A percentile compares a stretch with the other conserved stretches of the same genome.
These are phyloP conservation scores for Metschnikowia rubicola DNA, from an alignment of 805 yeast genomes.

Conservation along the genomic window DNA sequence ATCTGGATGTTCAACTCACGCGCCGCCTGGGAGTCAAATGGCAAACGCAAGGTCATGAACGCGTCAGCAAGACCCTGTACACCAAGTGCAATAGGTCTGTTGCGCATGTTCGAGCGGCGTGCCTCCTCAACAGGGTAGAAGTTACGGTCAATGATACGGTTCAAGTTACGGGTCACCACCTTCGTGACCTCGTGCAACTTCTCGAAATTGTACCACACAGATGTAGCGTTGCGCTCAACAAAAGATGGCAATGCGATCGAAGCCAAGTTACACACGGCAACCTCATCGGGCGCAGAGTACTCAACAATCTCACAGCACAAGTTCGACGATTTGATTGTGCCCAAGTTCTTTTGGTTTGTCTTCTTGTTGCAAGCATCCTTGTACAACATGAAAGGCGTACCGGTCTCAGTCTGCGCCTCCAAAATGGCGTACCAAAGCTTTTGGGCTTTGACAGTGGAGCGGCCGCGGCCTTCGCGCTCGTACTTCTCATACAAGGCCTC, in stretches of 20 bases:
- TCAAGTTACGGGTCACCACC: slow-evolving; percentile 53
- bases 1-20: slow-evolving; percentile 55
- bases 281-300: slow-evolving; percentile 55
- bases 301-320: slow-evolving; percentile 64
- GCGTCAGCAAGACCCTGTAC: slow-evolving; percentile 63
- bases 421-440: slow-evolving; percentile 58
- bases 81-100: slow-evolving; percentile 62
- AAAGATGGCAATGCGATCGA: slow-evolving; percentile 57
- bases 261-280: slow-evolving; percentile 61
- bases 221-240: slow-evolving; percentile 42
- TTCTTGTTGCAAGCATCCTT: slow-evolving; percentile 60
- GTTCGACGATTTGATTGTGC: slow-evolving; percentile 57
- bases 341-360: slow-evolving; percentile 59
- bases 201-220: slow-evolving; percentile 51
- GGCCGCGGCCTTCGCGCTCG: slow-evolving; percentile 50
- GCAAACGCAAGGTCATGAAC: slow-evolving; percentile 52
- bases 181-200: slow-evolving; percentile 53
- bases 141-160: slow-evolving; percentile 54
- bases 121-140: slow-evolving; percentile 57
- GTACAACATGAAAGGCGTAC: slow-evolving; percentile 63
- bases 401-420: slow-evolving; percentile 64
- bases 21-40: slow-evolving; percentile 57
- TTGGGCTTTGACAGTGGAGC: slow-evolving; percentile 52
- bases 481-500: slow-evolving; percentile 48
- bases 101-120: slow-evolving; percentile 49